Evolutionary conservation across 1,284 basidiomycete species (phyloP), one percentile per base, ranked within the genome.

Genomic region (Rhodotorula sp.): DNA sequence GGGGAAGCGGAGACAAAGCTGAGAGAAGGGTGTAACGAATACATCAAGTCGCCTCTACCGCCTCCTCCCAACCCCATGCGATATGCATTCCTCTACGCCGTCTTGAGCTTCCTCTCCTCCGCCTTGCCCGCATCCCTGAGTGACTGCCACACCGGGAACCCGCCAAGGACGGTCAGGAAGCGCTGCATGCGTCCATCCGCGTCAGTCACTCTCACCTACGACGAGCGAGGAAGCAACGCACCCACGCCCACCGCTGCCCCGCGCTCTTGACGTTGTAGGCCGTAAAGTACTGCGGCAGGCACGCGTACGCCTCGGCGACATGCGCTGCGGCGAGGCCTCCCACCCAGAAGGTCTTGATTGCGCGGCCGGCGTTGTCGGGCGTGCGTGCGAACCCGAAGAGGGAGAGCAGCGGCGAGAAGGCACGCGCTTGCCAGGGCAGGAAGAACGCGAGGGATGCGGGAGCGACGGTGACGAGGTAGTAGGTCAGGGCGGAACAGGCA

Each of bases 61-160:
- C 17, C 39, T 41, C 8, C 39, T 41, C 39, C 10, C 39, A 44
- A 19, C 44, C 44, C n/a, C n/a, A n/a, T n/a, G n/a, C n/a, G n/a
- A n/a, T n/a, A n/a, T n/a, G n/a, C n/a, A n/a, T n/a, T 10, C 44
- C 44, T 17, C n/a, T 32, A 63, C 22, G 44, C 53, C 53, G 62
- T 25, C 41, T 63, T 63, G 41, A 61, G n/a, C 57, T 71, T 64
- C 15, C 17, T 32, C 34, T 71, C 70, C 58, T 68, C 66, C 21
- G 15, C 15, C 39, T 56, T 29, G n/a, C 66, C 66, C n/a, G 55
- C 41, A 19, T 56, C 32, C 19, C 63, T 21, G 53, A 71, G n/a
- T 1, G n/a, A 25, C 22, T 36, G 54, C 72, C 72, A 74, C 27
- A 71, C 66, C 39, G 70, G 66, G 44, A 74, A 68, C 17, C 72